phyloP scores from a whole-genome alignment of 352 stramenopile species.

The Globisporangium uncinulatum region DNA sequence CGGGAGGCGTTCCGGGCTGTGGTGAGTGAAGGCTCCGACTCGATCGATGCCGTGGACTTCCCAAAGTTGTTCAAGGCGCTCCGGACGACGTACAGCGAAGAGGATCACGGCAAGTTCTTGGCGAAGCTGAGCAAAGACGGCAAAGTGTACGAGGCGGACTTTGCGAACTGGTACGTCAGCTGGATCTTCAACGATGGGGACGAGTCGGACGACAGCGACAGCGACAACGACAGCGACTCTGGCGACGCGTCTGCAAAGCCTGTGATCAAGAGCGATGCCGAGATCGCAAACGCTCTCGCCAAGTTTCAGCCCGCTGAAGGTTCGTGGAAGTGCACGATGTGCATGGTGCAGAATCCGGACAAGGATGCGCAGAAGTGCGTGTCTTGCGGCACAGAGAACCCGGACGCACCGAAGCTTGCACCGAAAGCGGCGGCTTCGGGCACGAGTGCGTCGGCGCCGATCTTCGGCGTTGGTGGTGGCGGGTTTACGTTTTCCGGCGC shows the following conservation, averaged over 20 bases:
- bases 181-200: conserved; percentile 54
- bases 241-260: conserved; percentile 9
- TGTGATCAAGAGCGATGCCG: conserved; percentile 46
- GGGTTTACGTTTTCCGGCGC: not conserved
- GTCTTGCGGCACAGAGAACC: conserved; percentile 45
- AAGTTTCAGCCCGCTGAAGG: conserved; percentile 48
- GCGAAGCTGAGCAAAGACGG: conserved; percentile 36
- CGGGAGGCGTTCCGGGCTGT: conserved; percentile 36
- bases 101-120: conserved; percentile 26
- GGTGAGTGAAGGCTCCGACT: conserved; percentile 18
- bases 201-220: conserved; percentile 40
- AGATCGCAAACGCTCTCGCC: conserved; percentile 39
- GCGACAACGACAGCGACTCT: conserved; percentile 16
- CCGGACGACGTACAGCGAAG: conserved; percentile 48
- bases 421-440: conserved; percentile 6
- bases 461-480: not conserved
- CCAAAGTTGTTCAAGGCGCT: conserved; percentile 53
- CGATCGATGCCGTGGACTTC: conserved; percentile 34
- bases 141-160: conserved; percentile 45
- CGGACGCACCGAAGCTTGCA: conserved; percentile 22
- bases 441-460: not conserved
- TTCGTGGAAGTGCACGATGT: conserved; percentile 52
- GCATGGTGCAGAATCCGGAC: conserved; percentile 38
- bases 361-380: conserved; percentile 31
- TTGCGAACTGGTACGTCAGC: conserved; percentile 55